These are phyloP conservation scores for Penicillium thymicola DNA, from an alignment of 2,329 filamentous ascomycete genomes.

Conservation along the genomic window DNA sequence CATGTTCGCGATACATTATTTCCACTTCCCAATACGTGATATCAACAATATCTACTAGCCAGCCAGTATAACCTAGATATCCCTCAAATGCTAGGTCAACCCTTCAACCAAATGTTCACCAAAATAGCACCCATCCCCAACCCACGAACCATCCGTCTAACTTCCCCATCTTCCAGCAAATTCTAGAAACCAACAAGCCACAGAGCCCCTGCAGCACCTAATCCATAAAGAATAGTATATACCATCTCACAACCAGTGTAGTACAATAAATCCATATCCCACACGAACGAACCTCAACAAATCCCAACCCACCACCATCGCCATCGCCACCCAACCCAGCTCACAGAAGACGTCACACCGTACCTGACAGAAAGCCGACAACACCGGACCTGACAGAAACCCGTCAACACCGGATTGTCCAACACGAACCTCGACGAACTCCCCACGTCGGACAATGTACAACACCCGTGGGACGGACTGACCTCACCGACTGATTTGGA, in stretches of 20 bases:
- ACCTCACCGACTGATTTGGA: not conserved
- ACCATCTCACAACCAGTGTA: not conserved
- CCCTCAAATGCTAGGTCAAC: not conserved
- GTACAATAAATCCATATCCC: not conserved
- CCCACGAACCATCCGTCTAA: too few relatives aligned
- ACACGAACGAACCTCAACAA: not conserved
- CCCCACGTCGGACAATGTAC: not conserved
- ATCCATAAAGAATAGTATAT: not conserved
- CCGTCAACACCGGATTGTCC: constrained; percentile 46
- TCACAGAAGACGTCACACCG: constrained; percentile 2
- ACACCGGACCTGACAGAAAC: constrained; percentile 1
- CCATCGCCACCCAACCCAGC: not conserved
- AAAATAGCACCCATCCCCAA: not conserved
- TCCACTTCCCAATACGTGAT: not conserved
- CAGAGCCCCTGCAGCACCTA: not conserved
- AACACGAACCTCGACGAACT: constrained; percentile 41
- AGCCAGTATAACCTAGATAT: not conserved
- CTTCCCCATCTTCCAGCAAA: not conserved
- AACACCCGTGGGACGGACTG: not conserved
- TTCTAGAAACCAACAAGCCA: not conserved
- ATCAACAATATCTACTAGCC: not conserved
- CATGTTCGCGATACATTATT: not conserved
- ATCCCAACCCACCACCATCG: not conserved
- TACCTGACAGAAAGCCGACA: constrained; percentile 10
- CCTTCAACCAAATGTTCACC: not conserved